These are phyloP conservation scores for Moniliophthora roreri DNA, from an alignment of 1,284 basidiomycete species.

Conservation along the genomic window DNA sequence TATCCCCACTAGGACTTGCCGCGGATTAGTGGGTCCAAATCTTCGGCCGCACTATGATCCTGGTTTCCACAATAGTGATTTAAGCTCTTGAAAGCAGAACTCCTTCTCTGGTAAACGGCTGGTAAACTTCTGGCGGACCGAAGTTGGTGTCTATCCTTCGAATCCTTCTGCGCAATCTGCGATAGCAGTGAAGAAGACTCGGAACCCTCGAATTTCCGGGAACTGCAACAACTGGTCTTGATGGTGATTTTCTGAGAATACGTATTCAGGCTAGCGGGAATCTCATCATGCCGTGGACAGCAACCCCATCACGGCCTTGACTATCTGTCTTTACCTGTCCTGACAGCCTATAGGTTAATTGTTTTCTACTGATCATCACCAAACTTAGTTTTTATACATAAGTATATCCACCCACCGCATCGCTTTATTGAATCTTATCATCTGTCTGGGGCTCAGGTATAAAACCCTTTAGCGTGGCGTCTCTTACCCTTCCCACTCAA, in stretches of 20 bases:
- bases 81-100: too few species aligned
- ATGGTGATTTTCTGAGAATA: too few species aligned
- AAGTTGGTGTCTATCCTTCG: too few species aligned
- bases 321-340: slow-evolving; percentile 2
- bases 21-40: neutral
- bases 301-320: slow-evolving; percentile 12
- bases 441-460: slow-evolving; percentile 11
- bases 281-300: slow-evolving; percentile 12
- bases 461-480: slow-evolving; percentile 14
- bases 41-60: neutral
- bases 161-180: too few species aligned
- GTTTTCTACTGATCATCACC: slow-evolving; percentile 13
- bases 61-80: neutral
- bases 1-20: slow-evolving; percentile 3
- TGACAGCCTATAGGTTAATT: slow-evolving; percentile 15
- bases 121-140: too few species aligned
- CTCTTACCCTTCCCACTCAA: slow-evolving; percentile 12
- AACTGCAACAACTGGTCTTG: too few species aligned
- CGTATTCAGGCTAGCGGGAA: too few species aligned
- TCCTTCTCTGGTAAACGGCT: too few species aligned
- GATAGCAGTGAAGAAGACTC: too few species aligned
- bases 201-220: too few species aligned
- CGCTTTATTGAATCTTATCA: slow-evolving; percentile 11
- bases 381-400: slow-evolving; percentile 7
- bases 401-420: neutral